Percentiles rank a stretch among this genome's conserved stretches.
Evolutionary conservation across 1,139 yeast genomes (phyloP).

Genomic region (Taiozyma sp.): DNA sequence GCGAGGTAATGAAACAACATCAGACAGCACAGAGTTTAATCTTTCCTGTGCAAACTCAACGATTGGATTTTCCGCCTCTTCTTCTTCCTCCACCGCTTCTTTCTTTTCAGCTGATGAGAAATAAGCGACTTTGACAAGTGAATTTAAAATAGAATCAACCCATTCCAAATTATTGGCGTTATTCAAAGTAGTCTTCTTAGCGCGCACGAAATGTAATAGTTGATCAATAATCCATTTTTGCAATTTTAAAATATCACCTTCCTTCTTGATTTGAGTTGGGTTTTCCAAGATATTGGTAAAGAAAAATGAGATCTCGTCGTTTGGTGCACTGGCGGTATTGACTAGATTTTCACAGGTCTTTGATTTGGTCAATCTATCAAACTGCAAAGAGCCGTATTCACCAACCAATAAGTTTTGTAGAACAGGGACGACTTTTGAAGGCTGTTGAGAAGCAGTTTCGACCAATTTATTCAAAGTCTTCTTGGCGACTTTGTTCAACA

Average conservation of each 20-base stretch:
- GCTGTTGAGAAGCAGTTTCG: constrained; percentile 31
- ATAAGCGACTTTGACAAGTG: constrained; percentile 51
- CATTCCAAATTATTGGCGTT: constrained; percentile 28
- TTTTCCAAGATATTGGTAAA: constrained; percentile 26
- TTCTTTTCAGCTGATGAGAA: constrained; percentile 28
- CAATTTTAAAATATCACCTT: constrained; percentile 28
- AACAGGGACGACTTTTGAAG: constrained; percentile 42
- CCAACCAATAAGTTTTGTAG: constrained; percentile 45
- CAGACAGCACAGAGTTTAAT: constrained; percentile 59
- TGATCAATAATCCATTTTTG: constrained; percentile 69
- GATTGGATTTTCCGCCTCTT: constrained; percentile 23
- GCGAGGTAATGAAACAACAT: constrained; percentile 42
- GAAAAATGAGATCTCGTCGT: constrained; percentile 27
- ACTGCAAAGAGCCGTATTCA: constrained; percentile 55
- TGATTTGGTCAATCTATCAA: constrained; percentile 74
- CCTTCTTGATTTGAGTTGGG: constrained; percentile 22
- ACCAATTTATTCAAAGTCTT: constrained; percentile 42
- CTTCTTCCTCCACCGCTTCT: constrained; percentile 9
- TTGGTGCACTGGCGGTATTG: constrained; percentile 19
- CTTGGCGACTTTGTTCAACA: constrained; percentile 62
- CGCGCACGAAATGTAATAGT: constrained; percentile 50
- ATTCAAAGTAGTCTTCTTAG: constrained; percentile 31
- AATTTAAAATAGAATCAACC: constrained; percentile 44
- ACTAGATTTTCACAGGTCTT: constrained; percentile 52
- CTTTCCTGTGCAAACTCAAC: constrained; percentile 49